Conservation (phyloP, 371 early-diverging fungal genomes). For the Choanephora cucurbitarum region DNA sequence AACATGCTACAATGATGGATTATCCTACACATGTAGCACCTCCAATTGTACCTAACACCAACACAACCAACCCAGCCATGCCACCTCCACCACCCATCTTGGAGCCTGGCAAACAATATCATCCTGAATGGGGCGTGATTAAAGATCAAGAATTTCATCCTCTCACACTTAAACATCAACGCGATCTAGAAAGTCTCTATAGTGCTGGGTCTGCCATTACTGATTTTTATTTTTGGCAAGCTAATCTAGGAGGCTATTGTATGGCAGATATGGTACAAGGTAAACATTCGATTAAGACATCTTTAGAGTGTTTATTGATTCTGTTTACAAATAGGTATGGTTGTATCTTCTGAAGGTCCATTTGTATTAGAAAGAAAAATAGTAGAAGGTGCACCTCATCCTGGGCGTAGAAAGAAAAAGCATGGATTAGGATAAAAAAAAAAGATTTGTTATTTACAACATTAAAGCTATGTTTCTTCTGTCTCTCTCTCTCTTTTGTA, state of each 20-base stretch:
- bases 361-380: slow-evolving; percentile 39
- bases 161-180: slow-evolving; percentile 47
- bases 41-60: slow-evolving; percentile 6
- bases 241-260: slow-evolving; percentile 53
- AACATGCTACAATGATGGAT: slow-evolving; percentile 10
- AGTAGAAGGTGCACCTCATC: slow-evolving; percentile 49
- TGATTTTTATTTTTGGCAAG: slow-evolving; percentile 56
- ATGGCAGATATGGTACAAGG: slow-evolving; percentile 53
- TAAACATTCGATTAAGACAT: too few species aligned
- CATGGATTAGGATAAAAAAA: slow-evolving; percentile 11
- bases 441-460: too few species aligned
- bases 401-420: slow-evolving; percentile 47
- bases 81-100: slow-evolving; percentile 17
- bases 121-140: slow-evolving; percentile 51
- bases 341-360: slow-evolving; percentile 40
- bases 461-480: slow-evolving; percentile 3
- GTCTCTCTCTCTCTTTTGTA: background rate
- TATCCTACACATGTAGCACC: slow-evolving; percentile 2
- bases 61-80: slow-evolving; percentile 20
- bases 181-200: slow-evolving; percentile 42
- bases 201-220: slow-evolving; percentile 28
- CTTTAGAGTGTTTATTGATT: background rate
- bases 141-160: slow-evolving; percentile 50
- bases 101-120: slow-evolving; percentile 38
- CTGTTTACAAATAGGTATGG: slow-evolving; percentile 18